A percentile compares a stretch with the other conserved stretches of the same genome.
Conservation (phyloP, 106 monocot species). For the Allium fistulosum region DNA sequence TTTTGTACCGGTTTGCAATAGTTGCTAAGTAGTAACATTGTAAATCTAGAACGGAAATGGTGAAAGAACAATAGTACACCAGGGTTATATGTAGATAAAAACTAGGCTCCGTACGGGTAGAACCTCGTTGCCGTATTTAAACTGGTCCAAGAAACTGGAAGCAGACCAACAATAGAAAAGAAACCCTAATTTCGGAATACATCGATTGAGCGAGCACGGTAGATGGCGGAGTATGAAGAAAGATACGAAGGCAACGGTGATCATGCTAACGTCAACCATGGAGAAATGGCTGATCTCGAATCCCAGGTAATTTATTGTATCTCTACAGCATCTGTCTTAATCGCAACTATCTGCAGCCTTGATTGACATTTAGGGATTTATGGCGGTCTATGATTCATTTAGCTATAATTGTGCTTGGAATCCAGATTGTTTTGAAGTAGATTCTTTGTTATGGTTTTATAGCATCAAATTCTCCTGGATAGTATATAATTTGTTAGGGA, state of each 20-base stretch:
- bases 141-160: no score
- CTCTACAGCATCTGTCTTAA: neutral
- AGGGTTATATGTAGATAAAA: no score
- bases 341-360: neutral
- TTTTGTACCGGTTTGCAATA: no score
- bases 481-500: no score
- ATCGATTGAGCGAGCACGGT: neutral
- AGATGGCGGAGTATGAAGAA: conserved; percentile 31
- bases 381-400: neutral
- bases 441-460: neutral
- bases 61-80: no score
- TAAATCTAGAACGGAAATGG: no score
- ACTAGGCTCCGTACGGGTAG: no score
- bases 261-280: conserved; percentile 4
- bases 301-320: conserved; percentile 24
- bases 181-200: neutral
- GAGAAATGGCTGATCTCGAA: conserved; percentile 18
- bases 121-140: no score
- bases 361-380: neutral
- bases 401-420: neutral
- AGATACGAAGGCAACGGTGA: conserved; percentile 33
- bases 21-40: no score
- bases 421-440: neutral
- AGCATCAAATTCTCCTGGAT: no score
- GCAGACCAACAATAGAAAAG: no score